These are phyloP conservation scores for Taxawa tesnikishii DNA, from an alignment of 2,329 filamentous ascomycete genomes.

Conservation along the genomic window DNA sequence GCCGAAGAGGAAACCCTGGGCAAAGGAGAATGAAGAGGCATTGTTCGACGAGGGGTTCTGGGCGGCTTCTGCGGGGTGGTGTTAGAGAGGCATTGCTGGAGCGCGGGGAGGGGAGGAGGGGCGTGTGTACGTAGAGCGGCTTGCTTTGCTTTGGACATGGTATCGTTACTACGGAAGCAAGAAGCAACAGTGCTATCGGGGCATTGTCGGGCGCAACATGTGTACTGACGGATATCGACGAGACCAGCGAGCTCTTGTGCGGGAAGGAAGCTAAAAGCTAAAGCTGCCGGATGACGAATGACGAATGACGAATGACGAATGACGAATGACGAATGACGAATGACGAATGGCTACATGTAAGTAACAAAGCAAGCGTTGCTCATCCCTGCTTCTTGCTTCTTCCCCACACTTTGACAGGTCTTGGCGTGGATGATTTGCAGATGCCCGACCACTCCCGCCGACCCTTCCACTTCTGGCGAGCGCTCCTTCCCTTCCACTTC, in stretches of 20 bases:
- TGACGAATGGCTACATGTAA: too few species aligned
- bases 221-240: too few species aligned
- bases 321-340: too few species aligned
- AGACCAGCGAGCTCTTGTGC: neutral
- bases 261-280: neutral
- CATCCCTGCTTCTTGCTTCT: too few species aligned
- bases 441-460: too few species aligned
- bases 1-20: slow-evolving; percentile 82
- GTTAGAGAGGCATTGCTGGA: slow-evolving; percentile 13
- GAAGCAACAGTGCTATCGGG: neutral
- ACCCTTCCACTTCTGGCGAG: too few species aligned
- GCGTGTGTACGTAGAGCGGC: slow-evolving; percentile 8
- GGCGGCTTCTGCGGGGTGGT: neutral
- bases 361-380: too few species aligned
- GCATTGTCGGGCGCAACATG: neutral
- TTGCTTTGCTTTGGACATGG: slow-evolving; percentile 22
- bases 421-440: too few species aligned
- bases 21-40: slow-evolving; percentile 57
- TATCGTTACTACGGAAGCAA: slow-evolving; percentile 1
- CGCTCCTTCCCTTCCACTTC: too few species aligned
- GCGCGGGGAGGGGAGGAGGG: slow-evolving; percentile 10
- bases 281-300: slow-evolving; percentile 1
- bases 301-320: too few species aligned
- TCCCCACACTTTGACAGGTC: too few species aligned
- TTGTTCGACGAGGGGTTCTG: neutral